A percentile compares a stretch with the other conserved stretches of the same genome.
These are phyloP conservation scores for Kregervanrija delftensis DNA, from an alignment of 805 yeast species.

Conservation along the genomic window DNA sequence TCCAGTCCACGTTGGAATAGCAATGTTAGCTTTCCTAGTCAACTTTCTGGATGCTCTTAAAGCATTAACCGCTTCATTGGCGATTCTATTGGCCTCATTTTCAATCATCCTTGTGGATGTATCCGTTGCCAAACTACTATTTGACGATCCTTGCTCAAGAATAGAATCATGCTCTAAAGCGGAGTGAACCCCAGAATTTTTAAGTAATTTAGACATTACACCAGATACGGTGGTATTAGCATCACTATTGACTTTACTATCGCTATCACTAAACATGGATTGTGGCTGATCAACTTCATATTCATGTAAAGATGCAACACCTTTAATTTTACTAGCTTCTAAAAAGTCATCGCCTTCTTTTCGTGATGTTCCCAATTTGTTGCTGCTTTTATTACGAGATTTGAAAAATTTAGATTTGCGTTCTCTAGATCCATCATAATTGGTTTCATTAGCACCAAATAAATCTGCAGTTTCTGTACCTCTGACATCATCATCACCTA, in stretches of 20 bases:
- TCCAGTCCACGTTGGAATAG: conserved; percentile 97
- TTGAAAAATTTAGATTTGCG: conserved; percentile 29
- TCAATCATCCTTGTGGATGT: conserved; percentile 52
- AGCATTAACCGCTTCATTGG: conserved; percentile 56
- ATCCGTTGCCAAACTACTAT: conserved; percentile 24
- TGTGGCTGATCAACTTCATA: conserved; percentile 30
- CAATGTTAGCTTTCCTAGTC: conserved; percentile 45
- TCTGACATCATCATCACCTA: conserved; percentile 65
- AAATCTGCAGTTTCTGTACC: conserved; percentile 66
- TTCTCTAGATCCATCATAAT: conserved; percentile 27
- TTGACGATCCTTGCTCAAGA: conserved; percentile 33
- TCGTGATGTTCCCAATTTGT: conserved; percentile 5
- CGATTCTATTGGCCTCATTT: conserved; percentile 54
- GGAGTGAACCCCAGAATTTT: conserved; percentile 59
- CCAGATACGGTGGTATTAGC: conserved; percentile 28
- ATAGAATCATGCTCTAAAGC: conserved; percentile 76
- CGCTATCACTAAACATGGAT: conserved; percentile 13
- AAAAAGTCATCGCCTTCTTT: conserved; percentile 57
- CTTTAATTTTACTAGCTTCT: conserved; percentile 55
- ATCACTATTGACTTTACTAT: conserved; percentile 35
- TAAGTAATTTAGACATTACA: conserved; percentile 68
- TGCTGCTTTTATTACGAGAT: conserved; percentile 3
- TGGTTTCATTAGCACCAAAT: conserved; percentile 43
- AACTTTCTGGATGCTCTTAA: conserved; percentile 52
- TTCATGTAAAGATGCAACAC: conserved; percentile 67